Evolutionary conservation across 306 rosid genomes (phyloP), one percentile per base, ranked within the genome.

Genomic region (Lagenaria siceraria): DNA sequence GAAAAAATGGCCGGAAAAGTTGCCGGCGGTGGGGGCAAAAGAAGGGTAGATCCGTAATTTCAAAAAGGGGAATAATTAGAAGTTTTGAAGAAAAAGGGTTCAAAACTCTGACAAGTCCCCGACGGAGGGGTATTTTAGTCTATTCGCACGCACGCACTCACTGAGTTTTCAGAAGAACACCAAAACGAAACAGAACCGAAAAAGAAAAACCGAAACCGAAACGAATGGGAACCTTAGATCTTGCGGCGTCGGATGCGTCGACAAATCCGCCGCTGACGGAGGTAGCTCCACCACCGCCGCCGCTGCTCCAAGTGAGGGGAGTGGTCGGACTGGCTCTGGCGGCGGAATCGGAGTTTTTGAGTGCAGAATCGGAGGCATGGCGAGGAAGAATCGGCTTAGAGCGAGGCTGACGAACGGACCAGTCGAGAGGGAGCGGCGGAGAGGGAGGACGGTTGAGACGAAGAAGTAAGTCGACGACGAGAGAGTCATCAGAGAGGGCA

Each of bases 291-390:
- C 43, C 43, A 7, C 77, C 73, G 29, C 17, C 72, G 27, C 51
- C 85, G 36, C 83, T 92, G 86, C 86, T 89, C 91, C 91, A 91
- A 10, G 97, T 84, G 29, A 94, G 93, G 2, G 98, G 98, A 35
- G 98, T 94, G 78, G 92, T 92, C 5, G 98, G 98, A 59, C 98
- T 94, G 61, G 89, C 93, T 22, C 94, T 74, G 0, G 82, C 72
- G 0, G 82, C 66, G 19, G 84, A 65, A 24, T 84, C 84, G 0
- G 71, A 64, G 68, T 83, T 84, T 54, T 68, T 83, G 58, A 25
- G 51, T 3, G 48, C 68, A 4, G 40, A 27, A 61, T 49, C 68
- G 33, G 35, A 59, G 1, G 36, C 36, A 68, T 56, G 78, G 6
- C 83, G 81, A 2, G 86, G 81, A 43, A 74, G 82, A 55, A 74